A percentile compares a stretch with the other conserved stretches of the same genome.
phyloP scores from a whole-genome alignment of 257 asterid species.

The Ballota nigra region DNA sequence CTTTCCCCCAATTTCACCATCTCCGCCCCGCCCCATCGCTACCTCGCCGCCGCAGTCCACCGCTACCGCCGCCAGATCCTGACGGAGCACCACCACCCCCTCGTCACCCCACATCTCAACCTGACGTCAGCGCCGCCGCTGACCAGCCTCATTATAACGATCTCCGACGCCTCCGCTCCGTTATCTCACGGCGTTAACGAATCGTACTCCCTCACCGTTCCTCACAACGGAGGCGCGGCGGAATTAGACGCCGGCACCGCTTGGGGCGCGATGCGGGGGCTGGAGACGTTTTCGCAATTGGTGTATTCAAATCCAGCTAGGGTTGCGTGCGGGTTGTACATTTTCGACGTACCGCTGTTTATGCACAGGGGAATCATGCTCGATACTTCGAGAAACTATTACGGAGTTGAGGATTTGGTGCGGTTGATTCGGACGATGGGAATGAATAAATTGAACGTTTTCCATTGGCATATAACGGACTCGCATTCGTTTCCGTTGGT shows the following conservation, averaged over 20 bases:
- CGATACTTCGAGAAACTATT: slow-evolving; percentile 83
- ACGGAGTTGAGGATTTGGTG: slow-evolving; percentile 51
- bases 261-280: slow-evolving; percentile 96
- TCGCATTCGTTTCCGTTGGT: slow-evolving; percentile 88
- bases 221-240: slow-evolving; percentile 34
- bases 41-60: slow-evolving; percentile 55
- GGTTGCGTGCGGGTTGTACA: slow-evolving; percentile 51
- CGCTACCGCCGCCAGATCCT: slow-evolving; percentile 55
- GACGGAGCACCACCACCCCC: slow-evolving; percentile 51
- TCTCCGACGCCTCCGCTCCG: slow-evolving; percentile 44
- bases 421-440: slow-evolving; percentile 74
- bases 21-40: slow-evolving; percentile 40
- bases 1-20: slow-evolving; percentile 65
- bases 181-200: slow-evolving; percentile 73
- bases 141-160: slow-evolving; percentile 31
- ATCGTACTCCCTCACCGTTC: slow-evolving; percentile 63
- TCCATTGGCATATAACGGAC: slow-evolving; percentile 96
- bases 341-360: slow-evolving; percentile 66
- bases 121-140: slow-evolving; percentile 49
- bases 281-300: slow-evolving; percentile 85
- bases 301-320: slow-evolving; percentile 47
- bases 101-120: slow-evolving; percentile 50
- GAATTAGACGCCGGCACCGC: slow-evolving; percentile 45
- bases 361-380: slow-evolving; percentile 69
- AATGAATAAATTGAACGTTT: slow-evolving; percentile 88